Evolutionary conservation across 495 filamentous ascomycete genomes (phyloP).

Genomic region (Penicillium verhagenii): DNA sequence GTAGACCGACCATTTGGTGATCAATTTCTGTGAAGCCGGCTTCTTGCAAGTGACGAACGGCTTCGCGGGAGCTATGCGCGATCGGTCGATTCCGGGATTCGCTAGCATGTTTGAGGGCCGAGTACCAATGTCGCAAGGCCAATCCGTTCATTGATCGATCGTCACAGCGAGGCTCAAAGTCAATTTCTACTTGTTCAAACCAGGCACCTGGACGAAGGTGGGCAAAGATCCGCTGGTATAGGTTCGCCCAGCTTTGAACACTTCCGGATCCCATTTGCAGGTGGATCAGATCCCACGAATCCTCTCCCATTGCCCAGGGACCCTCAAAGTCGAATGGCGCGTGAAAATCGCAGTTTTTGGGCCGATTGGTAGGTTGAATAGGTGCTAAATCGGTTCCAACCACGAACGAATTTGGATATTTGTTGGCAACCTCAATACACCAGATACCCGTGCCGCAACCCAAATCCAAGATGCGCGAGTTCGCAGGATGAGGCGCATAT

Average conservation of each 20-base stretch:
- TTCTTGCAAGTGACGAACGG: slow-evolving; percentile 59
- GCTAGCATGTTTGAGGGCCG: slow-evolving; percentile 69
- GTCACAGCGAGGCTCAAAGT: slow-evolving; percentile 76
- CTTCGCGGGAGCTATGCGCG: slow-evolving; percentile 59
- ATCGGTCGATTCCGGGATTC: slow-evolving; percentile 62
- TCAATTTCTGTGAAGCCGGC: slow-evolving; percentile 84
- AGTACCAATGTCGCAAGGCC: slow-evolving; percentile 63
- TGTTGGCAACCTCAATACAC: slow-evolving; percentile 80
- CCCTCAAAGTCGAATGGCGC: slow-evolving; percentile 74
- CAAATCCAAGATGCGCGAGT: slow-evolving; percentile 69
- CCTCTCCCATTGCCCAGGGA: slow-evolving; percentile 72
- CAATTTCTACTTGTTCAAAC: slow-evolving; percentile 92
- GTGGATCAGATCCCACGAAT: slow-evolving; percentile 85
- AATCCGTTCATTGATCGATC: slow-evolving; percentile 58
- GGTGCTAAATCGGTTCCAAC: slow-evolving; percentile 74
- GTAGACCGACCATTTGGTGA: slow-evolving; percentile 68
- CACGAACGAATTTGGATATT: slow-evolving; percentile 62
- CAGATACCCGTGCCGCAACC: slow-evolving; percentile 92
- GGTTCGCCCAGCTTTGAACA: slow-evolving; percentile 70
- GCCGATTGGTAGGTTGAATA: slow-evolving; percentile 76
- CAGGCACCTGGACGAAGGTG: slow-evolving; percentile 82
- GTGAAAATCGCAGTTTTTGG: slow-evolving; percentile 66
- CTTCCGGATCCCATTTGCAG: slow-evolving; percentile 79
- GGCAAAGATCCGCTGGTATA: slow-evolving; percentile 70
- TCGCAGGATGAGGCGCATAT: slow-evolving; percentile 50